Evolutionary conservation across 1,284 basidiomycete genomes (phyloP).

Genomic region (Sanghuangporus weigelae): DNA sequence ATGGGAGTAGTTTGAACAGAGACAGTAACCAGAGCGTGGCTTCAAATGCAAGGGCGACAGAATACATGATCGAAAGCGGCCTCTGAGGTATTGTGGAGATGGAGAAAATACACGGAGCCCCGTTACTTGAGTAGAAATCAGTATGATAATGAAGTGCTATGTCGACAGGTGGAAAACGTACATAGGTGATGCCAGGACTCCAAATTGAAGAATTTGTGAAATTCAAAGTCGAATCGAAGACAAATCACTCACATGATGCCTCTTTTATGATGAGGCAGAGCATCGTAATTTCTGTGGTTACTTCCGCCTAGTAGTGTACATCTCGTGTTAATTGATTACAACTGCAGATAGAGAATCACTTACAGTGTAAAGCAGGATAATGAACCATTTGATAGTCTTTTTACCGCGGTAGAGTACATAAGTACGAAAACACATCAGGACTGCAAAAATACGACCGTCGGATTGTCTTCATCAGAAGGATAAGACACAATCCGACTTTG

Average conservation of each 20-base stretch:
- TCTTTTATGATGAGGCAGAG: too few relatives aligned
- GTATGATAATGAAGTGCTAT: not conserved
- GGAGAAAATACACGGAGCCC: not conserved
- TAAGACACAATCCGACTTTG: not conserved
- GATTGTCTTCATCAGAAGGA: not conserved
- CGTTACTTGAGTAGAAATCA: not conserved
- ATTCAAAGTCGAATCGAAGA: too few relatives aligned
- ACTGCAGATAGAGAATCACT: not conserved
- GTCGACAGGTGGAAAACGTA: too few relatives aligned
- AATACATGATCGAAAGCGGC: not conserved
- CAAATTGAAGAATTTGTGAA: too few relatives aligned
- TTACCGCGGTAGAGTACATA: not conserved
- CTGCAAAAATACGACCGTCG: not conserved
- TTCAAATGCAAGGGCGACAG: not conserved
- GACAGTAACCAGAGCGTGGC: not conserved
- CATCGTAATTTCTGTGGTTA: too few relatives aligned
- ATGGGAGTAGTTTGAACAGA: not conserved
- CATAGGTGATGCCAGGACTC: too few relatives aligned
- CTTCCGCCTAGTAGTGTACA: too few relatives aligned
- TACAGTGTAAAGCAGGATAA: not conserved
- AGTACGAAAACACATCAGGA: not conserved
- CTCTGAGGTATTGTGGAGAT: not conserved
- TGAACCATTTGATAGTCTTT: not conserved
- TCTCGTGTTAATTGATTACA: not conserved
- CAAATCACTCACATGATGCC: too few relatives aligned